Base-by-base conservation (phyloP, 2,329 filamentous ascomycete species). In the Neofusicoccum laricinum region DNA sequence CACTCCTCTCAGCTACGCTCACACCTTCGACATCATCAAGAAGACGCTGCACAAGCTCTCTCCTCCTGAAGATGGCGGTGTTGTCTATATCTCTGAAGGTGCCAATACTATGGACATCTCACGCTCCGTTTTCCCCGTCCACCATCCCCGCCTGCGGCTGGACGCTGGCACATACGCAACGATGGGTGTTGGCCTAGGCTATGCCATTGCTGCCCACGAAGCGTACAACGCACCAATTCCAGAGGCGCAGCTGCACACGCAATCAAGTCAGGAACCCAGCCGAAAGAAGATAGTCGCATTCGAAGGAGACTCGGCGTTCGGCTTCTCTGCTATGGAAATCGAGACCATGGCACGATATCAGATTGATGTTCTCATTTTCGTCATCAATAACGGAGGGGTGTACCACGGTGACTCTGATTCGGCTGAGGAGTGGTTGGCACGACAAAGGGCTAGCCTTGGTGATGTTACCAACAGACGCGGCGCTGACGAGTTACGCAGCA, bases 21-120 rank as follows among this genome's bases (percentile, higher is more conserved):
- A 79, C 55, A 80, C 80, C 2, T 86, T 85, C 70, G 77, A 82
- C 53, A 73, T 84, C 53, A 84, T 87, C 69, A 85, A 82, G 67
- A 70, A 74, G 2, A 79, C 78, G 2, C 73, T 87, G 8, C 78
- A 85, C 67, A 69, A 67, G 3, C 69, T 83, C 34, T 82, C 78
- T 0, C 80, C 77, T 12, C 78, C 77, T 1, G 75, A 78, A 45
- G 72, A 81, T 12, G 82, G 80, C 21, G 73, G 78, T 48, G 78
- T 86, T 25, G 81, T 86, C 21, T 86, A 86, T 66, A 76, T 86
- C 40, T 84, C 83, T 1, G 84, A 87, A 73, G 84, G 85, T 6
- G 83, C 85, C 8, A 86, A 86, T 69, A 85, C 84, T 6, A 87
- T 86, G 85, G 85, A 87, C 67, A 86, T 86, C 61, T 85, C 82